phyloP scores from a whole-genome alignment of 2,329 filamentous ascomycete species.

The Helminthosporium solani region DNA sequence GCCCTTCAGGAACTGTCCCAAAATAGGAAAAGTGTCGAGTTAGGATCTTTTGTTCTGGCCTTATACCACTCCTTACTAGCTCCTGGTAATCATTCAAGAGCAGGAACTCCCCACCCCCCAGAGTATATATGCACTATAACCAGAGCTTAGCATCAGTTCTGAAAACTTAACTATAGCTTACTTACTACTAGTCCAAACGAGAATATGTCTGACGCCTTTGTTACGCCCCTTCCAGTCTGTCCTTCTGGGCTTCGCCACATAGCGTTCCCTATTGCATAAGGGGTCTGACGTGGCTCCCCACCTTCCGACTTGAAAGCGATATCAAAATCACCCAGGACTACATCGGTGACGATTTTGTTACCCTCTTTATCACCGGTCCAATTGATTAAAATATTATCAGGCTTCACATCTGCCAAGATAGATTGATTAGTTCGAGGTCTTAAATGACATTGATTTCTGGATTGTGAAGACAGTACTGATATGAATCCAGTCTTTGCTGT shows the following conservation, averaged over 20 bases:
- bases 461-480: conserved; percentile 28
- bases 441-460: conserved; percentile 12
- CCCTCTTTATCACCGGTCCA: conserved; percentile 37
- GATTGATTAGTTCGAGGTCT: conserved; percentile 21
- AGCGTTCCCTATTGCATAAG: conserved; percentile 38
- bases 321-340: conserved; percentile 42
- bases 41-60: conserved; percentile 37
- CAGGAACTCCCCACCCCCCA: conserved; percentile 34
- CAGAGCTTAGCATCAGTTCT: conserved; percentile 19
- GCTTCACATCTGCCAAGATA: conserved; percentile 41
- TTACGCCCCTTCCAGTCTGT: conserved; percentile 36
- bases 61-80: conserved; percentile 27
- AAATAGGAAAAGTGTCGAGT: conserved; percentile 40
- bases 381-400: conserved; percentile 43
- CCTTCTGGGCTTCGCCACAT: conserved; percentile 47
- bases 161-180: conserved; percentile 14
- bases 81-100: conserved; percentile 35
- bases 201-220: conserved; percentile 42
- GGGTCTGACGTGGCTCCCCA: conserved; percentile 24
- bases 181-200: conserved; percentile 44
- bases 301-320: conserved; percentile 35
- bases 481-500: conserved; percentile 41
- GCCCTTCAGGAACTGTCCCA: conserved; percentile 31
- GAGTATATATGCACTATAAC: conserved; percentile 39
- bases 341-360: conserved; percentile 35